Percentiles rank a stretch among this genome's conserved stretches.
These are phyloP conservation scores for Bombardia bombarda DNA, from an alignment of 495 filamentous ascomycete species.

Conservation along the genomic window DNA sequence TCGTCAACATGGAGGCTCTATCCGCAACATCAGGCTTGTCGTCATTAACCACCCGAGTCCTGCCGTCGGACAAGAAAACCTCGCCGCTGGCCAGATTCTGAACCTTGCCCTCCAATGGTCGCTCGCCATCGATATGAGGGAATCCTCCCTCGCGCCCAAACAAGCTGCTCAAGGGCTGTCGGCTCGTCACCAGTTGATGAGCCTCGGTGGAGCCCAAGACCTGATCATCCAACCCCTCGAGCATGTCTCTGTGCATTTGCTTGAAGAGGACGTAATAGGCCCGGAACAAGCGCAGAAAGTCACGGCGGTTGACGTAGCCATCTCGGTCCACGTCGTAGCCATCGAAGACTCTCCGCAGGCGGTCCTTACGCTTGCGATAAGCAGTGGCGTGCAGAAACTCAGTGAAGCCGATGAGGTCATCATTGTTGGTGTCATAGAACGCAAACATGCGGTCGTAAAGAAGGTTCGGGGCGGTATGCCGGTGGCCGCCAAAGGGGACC, in stretches of 20 bases:
- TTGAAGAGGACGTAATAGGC: conserved; percentile 83
- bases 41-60: conserved; percentile 27
- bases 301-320: conserved; percentile 77
- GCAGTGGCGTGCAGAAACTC: conserved; percentile 85
- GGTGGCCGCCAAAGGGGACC: conserved; percentile 68
- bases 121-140: conserved; percentile 47
- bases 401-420: conserved; percentile 86
- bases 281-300: conserved; percentile 86
- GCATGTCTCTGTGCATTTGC: conserved; percentile 75
- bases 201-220: conserved; percentile 62
- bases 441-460: conserved; percentile 94
- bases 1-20: conserved; percentile 33
- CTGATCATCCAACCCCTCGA: conserved; percentile 75
- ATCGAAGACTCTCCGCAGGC: conserved; percentile 67
- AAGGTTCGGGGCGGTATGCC: conserved; percentile 72
- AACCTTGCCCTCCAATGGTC: conserved; percentile 57
- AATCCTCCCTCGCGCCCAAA: conserved; percentile 54
- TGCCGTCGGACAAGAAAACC: conserved; percentile 49
- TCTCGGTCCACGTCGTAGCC: conserved; percentile 90
- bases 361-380: conserved; percentile 70
- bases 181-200: conserved; percentile 62
- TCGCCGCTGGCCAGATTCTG: conserved; percentile 48
- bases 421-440: conserved; percentile 86
- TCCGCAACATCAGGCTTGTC: conserved; percentile 32
- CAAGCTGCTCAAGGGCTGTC: conserved; percentile 73